Base-by-base conservation (phyloP, 2,329 filamentous ascomycete species). In the Claviceps citrina region DNA sequence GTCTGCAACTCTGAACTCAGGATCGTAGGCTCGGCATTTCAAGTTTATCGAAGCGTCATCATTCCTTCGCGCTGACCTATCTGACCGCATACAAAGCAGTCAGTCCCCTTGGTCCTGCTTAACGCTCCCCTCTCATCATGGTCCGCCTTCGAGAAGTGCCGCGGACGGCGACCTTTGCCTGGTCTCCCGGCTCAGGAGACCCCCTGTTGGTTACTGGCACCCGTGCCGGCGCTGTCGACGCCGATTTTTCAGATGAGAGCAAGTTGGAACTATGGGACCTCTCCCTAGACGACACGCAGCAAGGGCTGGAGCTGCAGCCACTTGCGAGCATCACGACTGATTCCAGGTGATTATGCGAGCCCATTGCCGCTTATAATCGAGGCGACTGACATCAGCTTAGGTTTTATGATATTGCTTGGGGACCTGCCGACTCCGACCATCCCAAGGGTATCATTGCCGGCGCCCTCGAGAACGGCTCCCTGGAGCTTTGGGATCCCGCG, bases 391-490 rank as follows among this genome's bases (percentile, higher is more conserved):
- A 42, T 38, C 34, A 10, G 12, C 34, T 32, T 55, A 94, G 91
- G 54, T 98, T 98, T 63, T 91, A 95, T 61, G 91, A 96, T 57
- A 82, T 98, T 58, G 86, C 89, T 44, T 98, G 91, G 91, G 81
- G 85, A 42, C 77, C 82, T 48, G 77, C 84, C 36, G 83, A 79
- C 50, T 79, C 81, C 45, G 78, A 85, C 46, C 73, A 84, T 54
- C 79, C 84, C 12, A 74, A 76, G 50, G 91, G 93, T 49, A 81
- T 98, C 57, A 91, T 98, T 63, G 91, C 91, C 39, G 91, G 87
- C 57, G 91, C 85, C 46, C 71, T 96, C 47, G 93, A 98, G 61
- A 95, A 89, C 64, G 91, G 93, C 44, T 82, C 85, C 30, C 72
- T 98, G 48, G 84, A 93, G 55, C 67, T 98, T 26, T 98, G 87